These are phyloP conservation scores for Nicotiana tabacum DNA, from an alignment of 257 asterid species.

Conservation along the genomic window DNA sequence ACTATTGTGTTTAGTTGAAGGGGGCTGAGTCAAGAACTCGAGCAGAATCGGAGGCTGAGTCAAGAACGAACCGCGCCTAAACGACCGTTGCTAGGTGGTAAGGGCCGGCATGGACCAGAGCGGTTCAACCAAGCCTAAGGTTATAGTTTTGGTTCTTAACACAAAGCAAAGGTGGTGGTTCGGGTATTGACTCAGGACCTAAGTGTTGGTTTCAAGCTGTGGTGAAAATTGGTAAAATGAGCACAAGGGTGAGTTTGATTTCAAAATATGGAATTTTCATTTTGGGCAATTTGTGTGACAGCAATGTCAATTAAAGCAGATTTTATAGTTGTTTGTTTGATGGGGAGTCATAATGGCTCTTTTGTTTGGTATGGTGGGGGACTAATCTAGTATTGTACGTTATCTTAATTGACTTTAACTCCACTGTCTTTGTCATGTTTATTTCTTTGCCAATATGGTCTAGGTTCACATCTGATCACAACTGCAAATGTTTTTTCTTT, in stretches of 20 bases:
- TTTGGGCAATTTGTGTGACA: background rate
- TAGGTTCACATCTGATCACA: background rate
- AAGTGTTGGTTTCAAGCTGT: conserved; percentile 29
- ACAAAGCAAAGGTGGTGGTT: conserved; percentile 70
- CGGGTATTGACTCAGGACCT: conserved; percentile 90
- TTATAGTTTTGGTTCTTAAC: conserved; percentile 13
- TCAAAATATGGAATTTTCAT: background rate
- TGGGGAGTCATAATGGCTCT: background rate
- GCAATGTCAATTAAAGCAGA: background rate
- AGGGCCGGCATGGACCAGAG: conserved; percentile 10
- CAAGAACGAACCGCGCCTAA: conserved; percentile 88
- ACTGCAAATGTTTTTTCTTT: background rate
- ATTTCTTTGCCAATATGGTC: background rate
- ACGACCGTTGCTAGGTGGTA: conserved; percentile 39
- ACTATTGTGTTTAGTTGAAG: background rate
- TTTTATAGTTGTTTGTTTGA: conserved; percentile 7
- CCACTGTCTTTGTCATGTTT: background rate
- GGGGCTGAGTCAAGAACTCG: background rate
- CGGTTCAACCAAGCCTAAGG: background rate
- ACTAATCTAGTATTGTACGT: conserved; percentile 3
- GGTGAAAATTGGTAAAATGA: conserved; percentile 4
- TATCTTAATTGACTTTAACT: conserved; percentile 4
- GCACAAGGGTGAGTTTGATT: background rate
- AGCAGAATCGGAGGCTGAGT: conserved; percentile 45
- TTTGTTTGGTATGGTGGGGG: conserved; percentile 5